A percentile compares a stretch with the other conserved stretches of the same genome.
phyloP scores from a whole-genome alignment of 2,329 filamentous ascomycete species.

The Cladophialophora exuberans region DNA sequence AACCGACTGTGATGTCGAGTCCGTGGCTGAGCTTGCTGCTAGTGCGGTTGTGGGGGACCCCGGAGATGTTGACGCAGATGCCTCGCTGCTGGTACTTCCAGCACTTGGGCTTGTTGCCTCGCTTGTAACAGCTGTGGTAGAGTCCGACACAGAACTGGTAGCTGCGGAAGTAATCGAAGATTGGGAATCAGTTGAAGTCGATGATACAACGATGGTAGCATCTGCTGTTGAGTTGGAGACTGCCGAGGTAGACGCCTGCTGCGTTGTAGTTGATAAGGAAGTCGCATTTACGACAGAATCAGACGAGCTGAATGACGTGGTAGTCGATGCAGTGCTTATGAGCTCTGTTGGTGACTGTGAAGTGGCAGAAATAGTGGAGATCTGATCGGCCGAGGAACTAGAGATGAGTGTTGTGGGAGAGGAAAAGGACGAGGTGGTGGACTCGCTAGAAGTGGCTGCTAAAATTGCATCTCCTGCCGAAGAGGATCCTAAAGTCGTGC shows the following conservation, averaged over 20 bases:
- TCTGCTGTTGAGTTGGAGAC: not conserved
- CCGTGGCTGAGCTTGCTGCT: not conserved
- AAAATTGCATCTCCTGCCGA: not conserved
- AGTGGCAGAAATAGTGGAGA: no score
- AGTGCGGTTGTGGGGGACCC: not conserved
- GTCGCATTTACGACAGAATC: not conserved
- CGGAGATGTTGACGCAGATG: not conserved
- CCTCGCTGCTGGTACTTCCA: not conserved
- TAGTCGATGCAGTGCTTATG: not conserved
- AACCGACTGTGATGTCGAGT: not conserved
- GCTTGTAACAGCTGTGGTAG: not conserved
- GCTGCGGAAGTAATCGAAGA: not conserved
- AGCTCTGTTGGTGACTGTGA: no score
- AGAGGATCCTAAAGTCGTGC: not conserved
- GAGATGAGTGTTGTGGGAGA: not conserved
- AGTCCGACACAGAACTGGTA: not conserved
- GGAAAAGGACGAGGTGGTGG: not conserved
- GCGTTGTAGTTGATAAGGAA: not conserved
- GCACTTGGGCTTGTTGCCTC: not conserved
- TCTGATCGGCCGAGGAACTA: not conserved
- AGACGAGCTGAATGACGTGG: not conserved
- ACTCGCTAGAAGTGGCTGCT: not conserved
- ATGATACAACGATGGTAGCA: not conserved
- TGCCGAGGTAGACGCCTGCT: not conserved
- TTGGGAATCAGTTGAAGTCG: not conserved